Percentiles rank a stretch among this genome's conserved stretches.
Conservation (phyloP, 768 basidiomycete genomes). For the Mycena pura region DNA sequence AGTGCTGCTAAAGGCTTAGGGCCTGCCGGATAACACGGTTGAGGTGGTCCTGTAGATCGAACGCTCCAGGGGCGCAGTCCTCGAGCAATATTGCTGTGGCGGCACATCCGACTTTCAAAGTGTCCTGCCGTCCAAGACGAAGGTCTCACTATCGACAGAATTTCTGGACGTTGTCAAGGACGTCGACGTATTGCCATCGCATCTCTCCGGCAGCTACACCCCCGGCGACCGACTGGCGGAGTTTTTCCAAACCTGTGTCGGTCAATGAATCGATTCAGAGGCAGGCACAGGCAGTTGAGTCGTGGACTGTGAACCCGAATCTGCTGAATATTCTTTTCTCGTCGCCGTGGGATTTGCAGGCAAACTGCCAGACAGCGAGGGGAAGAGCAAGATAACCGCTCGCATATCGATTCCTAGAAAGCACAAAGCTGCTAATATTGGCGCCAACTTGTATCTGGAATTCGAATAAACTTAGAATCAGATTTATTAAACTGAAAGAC, state of each 20-base stretch:
- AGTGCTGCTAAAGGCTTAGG: too few relatives aligned
- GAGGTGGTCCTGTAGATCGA: constrained; percentile 8
- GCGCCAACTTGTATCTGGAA: constrained; percentile 32
- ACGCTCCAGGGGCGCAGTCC: constrained; percentile 25
- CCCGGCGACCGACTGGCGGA: constrained; percentile 14
- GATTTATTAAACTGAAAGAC: not conserved
- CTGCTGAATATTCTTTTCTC: constrained; percentile 30
- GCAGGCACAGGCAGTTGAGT: constrained; percentile 26
- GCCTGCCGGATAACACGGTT: constrained; percentile 21
- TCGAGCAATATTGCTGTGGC: constrained; percentile 26
- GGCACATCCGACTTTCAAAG: constrained; percentile 33
- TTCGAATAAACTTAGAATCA: not conserved
- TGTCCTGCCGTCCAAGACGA: constrained; percentile 22
- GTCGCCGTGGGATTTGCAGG: constrained; percentile 31
- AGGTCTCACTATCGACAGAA: constrained; percentile 24
- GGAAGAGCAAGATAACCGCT: constrained; percentile 31
- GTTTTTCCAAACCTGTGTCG: constrained; percentile 11
- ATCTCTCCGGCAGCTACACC: constrained; percentile 4
- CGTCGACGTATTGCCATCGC: constrained; percentile 15
- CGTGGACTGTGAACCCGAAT: constrained; percentile 30
- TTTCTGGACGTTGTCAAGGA: constrained; percentile 29
- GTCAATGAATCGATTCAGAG: constrained; percentile 29
- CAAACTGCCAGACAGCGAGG: constrained; percentile 32
- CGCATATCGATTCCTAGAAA: constrained; percentile 30
- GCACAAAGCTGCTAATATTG: constrained; percentile 26